phyloP scores from a whole-genome alignment of 257 asterid species.

The Osmanthus fragrans region DNA sequence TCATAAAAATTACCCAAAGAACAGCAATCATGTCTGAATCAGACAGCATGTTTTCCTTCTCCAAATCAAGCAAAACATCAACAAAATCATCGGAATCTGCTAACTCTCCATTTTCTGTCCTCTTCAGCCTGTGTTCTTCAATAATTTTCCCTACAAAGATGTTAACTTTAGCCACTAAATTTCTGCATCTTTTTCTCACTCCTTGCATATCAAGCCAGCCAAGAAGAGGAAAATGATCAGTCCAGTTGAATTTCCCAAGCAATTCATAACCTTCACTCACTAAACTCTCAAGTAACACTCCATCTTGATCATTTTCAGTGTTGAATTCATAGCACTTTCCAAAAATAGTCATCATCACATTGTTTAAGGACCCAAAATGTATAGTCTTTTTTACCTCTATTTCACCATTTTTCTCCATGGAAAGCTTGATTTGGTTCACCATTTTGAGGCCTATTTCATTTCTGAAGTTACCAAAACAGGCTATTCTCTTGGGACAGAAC shows the following conservation, averaged over 20 bases:
- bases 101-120: constrained; percentile 11
- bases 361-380: constrained; percentile 62
- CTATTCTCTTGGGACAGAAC: constrained; percentile 58
- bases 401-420: constrained; percentile 37
- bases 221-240: constrained; percentile 69
- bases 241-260: constrained; percentile 72
- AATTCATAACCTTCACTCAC: constrained; percentile 75
- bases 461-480: constrained; percentile 41
- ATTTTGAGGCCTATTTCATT: constrained; percentile 46
- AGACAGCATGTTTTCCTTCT: constrained; percentile 50
- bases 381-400: constrained; percentile 48
- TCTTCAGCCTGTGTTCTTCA: constrained; percentile 52
- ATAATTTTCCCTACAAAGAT: constrained; percentile 61
- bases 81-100: constrained; percentile 49
- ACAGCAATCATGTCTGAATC: constrained; percentile 81
- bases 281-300: constrained; percentile 41
- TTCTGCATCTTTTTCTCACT: constrained; percentile 61
- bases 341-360: constrained; percentile 77
- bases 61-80: constrained; percentile 73
- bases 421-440: constrained; percentile 35
- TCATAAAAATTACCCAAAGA: constrained; percentile 63
- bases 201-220: constrained; percentile 78
- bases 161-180: constrained; percentile 46
- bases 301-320: constrained; percentile 22
- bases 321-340: constrained; percentile 53